A percentile compares a stretch with the other conserved stretches of the same genome.
These are phyloP conservation scores for Pholiota microspora DNA, from an alignment of 768 basidiomycete genomes.

Conservation along the genomic window DNA sequence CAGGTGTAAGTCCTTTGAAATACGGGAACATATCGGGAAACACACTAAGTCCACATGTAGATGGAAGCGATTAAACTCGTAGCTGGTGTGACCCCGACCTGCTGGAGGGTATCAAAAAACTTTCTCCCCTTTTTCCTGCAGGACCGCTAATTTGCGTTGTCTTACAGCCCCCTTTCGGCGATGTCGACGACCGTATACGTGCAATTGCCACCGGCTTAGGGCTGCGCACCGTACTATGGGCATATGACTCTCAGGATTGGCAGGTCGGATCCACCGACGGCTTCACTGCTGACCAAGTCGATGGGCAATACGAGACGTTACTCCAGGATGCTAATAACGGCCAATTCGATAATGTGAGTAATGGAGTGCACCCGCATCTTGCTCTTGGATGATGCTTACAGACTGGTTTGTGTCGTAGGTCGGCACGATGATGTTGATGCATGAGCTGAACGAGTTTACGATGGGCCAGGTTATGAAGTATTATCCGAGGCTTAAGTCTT, in stretches of 20 bases:
- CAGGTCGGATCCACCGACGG: constrained; percentile 45
- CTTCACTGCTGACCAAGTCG: constrained; percentile 42
- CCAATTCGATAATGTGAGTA: constrained; percentile 34
- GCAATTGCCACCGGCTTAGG: constrained; percentile 66
- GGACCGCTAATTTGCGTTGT: background rate
- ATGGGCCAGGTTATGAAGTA: constrained; percentile 59
- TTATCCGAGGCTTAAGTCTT: constrained; percentile 40
- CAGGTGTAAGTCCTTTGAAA: constrained; percentile 18
- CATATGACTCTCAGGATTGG: constrained; percentile 74
- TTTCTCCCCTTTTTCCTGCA: background rate
- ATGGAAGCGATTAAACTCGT: constrained; percentile 55
- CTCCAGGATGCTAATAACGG: constrained; percentile 44
- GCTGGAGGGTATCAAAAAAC: constrained; percentile 47
- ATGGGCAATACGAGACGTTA: constrained; percentile 53
- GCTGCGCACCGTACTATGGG: constrained; percentile 73
- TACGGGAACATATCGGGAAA: background rate
- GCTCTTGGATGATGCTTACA: background rate
- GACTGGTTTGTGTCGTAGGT: constrained; percentile 32
- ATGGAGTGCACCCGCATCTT: background rate
- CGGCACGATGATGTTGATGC: constrained; percentile 54
- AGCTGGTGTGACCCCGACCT: constrained; percentile 54
- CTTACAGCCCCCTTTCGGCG: constrained; percentile 58
- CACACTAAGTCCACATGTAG: constrained; percentile 29
- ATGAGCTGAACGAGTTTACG: constrained; percentile 60
- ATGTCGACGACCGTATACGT: constrained; percentile 75